A percentile compares a stretch with the other conserved stretches of the same genome.
Evolutionary conservation across 257 asterid species (phyloP).

Genomic region (Solanum phureja): DNA sequence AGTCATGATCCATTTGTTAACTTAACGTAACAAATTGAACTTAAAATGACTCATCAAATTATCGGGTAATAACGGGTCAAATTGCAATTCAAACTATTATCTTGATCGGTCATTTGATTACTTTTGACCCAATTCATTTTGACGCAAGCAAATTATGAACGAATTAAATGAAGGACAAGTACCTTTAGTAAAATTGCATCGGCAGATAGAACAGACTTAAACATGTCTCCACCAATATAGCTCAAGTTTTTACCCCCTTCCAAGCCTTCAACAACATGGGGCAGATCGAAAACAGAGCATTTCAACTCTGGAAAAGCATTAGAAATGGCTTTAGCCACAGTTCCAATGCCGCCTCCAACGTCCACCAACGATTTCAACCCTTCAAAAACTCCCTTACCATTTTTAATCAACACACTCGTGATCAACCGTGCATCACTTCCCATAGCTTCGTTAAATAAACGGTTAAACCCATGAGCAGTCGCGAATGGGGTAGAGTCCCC

Average conservation of each 20-base stretch:
- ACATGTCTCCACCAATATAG: neutral
- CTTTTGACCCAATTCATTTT: neutral
- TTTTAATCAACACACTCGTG: too few relatives aligned
- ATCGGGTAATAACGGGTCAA: neutral
- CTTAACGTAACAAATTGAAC: neutral
- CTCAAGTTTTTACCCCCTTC: neutral
- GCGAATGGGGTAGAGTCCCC: too few relatives aligned
- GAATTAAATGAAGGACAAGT: neutral
- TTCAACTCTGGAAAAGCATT: too few relatives aligned
- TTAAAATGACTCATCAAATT: neutral
- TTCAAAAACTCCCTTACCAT: slow-evolving; percentile 7
- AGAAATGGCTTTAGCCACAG: neutral
- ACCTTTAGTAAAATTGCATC: neutral
- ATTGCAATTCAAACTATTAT: neutral
- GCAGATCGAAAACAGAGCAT: too few relatives aligned
- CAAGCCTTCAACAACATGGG: neutral
- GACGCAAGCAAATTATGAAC: neutral
- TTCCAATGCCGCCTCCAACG: neutral
- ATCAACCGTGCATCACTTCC: too few relatives aligned
- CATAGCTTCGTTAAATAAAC: too few relatives aligned
- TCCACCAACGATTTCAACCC: neutral
- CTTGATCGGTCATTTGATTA: neutral
- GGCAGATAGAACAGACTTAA: neutral
- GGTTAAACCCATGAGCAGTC: too few relatives aligned
- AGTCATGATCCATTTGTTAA: too few relatives aligned